A percentile compares a stretch with the other conserved stretches of the same genome.
These are phyloP conservation scores for Psophocarpus tetragonolobus DNA, from an alignment of 306 rosid genomes.

Conservation along the genomic window DNA sequence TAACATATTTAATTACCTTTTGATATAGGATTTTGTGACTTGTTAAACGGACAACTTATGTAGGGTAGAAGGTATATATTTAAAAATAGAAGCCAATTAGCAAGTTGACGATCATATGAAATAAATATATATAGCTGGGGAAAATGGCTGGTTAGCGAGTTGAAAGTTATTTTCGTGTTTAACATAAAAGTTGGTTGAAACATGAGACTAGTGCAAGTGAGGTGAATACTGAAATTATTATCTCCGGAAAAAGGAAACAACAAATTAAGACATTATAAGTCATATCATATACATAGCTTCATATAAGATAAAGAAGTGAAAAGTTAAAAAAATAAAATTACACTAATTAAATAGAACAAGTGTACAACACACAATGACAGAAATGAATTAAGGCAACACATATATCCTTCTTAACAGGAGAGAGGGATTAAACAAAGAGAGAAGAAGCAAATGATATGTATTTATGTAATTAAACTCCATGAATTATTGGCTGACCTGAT, in stretches of 20 bases:
- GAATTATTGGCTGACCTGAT: slow-evolving; percentile 61
- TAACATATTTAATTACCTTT: not conserved
- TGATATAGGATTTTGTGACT: not conserved
- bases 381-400: not conserved
- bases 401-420: not conserved
- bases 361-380: slow-evolving; percentile 1
- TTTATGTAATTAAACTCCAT: slow-evolving; percentile 10
- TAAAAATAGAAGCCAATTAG: not conserved
- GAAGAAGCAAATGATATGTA: not conserved
- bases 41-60: not conserved
- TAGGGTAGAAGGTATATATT: not conserved
- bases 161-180: not conserved
- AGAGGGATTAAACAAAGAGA: not conserved
- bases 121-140: not conserved
- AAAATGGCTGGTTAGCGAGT: not conserved
- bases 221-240: slow-evolving; percentile 27
- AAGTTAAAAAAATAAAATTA: slow-evolving; percentile 28
- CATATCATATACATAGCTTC: not conserved
- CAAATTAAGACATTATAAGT: not conserved
- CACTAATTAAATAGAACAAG: slow-evolving; percentile 14
- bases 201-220: slow-evolving; percentile 11
- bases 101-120: not conserved
- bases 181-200: not conserved
- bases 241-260: not conserved
- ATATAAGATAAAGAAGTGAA: not conserved